These are phyloP conservation scores for Metschnikowia borealis DNA, from an alignment of 805 yeast species.

Conservation along the genomic window DNA sequence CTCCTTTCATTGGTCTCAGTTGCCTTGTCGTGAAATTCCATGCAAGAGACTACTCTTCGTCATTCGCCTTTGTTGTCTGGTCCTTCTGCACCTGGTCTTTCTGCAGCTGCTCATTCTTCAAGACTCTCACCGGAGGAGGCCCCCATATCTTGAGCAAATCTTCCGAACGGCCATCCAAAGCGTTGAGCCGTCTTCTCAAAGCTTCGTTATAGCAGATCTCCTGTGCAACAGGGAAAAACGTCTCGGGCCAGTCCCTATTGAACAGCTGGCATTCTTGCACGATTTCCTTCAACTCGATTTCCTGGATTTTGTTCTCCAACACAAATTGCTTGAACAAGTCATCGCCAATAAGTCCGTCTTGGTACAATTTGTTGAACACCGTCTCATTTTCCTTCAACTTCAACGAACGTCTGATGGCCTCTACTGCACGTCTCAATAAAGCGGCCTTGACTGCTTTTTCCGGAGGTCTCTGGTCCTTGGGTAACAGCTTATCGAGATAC, in stretches of 20 bases:
- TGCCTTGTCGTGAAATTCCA: too few relatives aligned
- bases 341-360: constrained; percentile 88
- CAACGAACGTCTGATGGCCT: constrained; percentile 78
- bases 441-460: constrained; percentile 70
- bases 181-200: constrained; percentile 63
- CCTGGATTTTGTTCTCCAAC: constrained; percentile 73
- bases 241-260: constrained; percentile 77
- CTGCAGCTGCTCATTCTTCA: too few relatives aligned
- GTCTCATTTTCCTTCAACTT: constrained; percentile 77
- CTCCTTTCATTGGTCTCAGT: too few relatives aligned
- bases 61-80: too few relatives aligned
- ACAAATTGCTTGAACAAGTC: constrained; percentile 77
- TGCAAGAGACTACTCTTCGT: too few relatives aligned
- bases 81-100: too few relatives aligned
- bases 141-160: constrained; percentile 33
- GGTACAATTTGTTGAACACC: constrained; percentile 66
- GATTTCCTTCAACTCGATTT: constrained; percentile 73
- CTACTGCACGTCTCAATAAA: constrained; percentile 64
- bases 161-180: constrained; percentile 40
- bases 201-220: constrained; percentile 94
- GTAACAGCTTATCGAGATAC: constrained; percentile 34
- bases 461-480: constrained; percentile 54
- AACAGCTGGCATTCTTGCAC: constrained; percentile 68
- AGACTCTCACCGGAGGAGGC: too few relatives aligned
- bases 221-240: constrained; percentile 72